These are phyloP conservation scores for Talaromyces sp. DNA, from an alignment of 2,329 filamentous ascomycete genomes.

Conservation along the genomic window DNA sequence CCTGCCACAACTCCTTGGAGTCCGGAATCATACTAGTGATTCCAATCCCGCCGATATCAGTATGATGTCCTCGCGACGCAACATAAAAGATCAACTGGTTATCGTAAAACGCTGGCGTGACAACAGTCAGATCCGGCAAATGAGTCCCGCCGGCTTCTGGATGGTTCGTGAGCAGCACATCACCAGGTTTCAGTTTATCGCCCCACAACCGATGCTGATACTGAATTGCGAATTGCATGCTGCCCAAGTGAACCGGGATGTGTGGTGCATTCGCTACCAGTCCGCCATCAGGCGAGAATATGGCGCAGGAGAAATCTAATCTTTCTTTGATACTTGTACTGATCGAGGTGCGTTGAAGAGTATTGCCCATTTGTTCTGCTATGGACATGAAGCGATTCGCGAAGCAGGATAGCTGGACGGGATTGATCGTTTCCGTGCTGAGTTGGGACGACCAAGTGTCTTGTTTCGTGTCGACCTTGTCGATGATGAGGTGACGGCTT, in stretches of 20 bases:
- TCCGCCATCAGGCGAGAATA: slow-evolving; percentile 70
- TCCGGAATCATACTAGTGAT: slow-evolving; percentile 62
- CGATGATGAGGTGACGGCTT: slow-evolving; percentile 76
- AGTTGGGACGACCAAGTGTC: slow-evolving; percentile 30
- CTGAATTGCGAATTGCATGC: slow-evolving; percentile 73
- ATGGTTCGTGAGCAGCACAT: slow-evolving; percentile 75
- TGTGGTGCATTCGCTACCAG: slow-evolving; percentile 67
- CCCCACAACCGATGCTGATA: slow-evolving; percentile 72
- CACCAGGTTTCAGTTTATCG: slow-evolving; percentile 67
- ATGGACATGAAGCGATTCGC: slow-evolving; percentile 81
- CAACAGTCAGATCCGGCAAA: slow-evolving; percentile 72
- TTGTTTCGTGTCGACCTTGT: slow-evolving; percentile 44
- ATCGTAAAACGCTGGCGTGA: slow-evolving; percentile 71
- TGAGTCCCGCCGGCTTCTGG: slow-evolving; percentile 81
- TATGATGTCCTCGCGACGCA: slow-evolving; percentile 69
- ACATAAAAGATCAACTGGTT: slow-evolving; percentile 75
- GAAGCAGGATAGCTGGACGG: slow-evolving; percentile 73
- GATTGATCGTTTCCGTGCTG: slow-evolving; percentile 59
- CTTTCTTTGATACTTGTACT: slow-evolving; percentile 81
- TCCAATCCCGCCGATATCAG: slow-evolving; percentile 77
- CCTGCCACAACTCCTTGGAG: slow-evolving; percentile 50
- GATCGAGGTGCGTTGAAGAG: slow-evolving; percentile 75
- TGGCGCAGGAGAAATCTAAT: slow-evolving; percentile 74
- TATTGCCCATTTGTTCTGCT: slow-evolving; percentile 77
- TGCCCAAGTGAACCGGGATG: slow-evolving; percentile 72